Conservation (phyloP, 768 basidiomycete species). For the Russula lepida region DNA sequence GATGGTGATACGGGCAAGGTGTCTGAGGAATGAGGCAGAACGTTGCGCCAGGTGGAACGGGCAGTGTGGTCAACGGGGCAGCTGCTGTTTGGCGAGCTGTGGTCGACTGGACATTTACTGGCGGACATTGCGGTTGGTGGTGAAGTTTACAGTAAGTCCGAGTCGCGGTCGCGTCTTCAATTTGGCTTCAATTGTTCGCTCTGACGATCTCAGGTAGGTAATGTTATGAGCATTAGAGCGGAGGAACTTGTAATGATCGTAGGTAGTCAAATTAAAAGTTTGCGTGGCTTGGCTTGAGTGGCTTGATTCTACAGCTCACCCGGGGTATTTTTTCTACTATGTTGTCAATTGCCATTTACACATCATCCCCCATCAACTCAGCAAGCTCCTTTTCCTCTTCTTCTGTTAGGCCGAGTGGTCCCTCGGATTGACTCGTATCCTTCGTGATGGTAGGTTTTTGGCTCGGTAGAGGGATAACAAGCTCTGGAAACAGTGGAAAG, state of each 20-base stretch:
- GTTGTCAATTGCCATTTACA: background rate
- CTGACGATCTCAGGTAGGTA: too few species aligned
- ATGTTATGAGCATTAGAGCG: too few species aligned
- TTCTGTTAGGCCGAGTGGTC: constrained; percentile 49
- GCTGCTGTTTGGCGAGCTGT: constrained; percentile 16
- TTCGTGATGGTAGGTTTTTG: background rate
- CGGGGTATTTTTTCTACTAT: background rate
- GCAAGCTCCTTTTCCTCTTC: constrained; percentile 88
- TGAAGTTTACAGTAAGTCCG: background rate
- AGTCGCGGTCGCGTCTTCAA: too few species aligned
- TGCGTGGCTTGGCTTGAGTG: too few species aligned
- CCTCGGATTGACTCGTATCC: background rate
- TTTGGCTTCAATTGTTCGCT: too few species aligned
- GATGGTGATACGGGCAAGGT: background rate
- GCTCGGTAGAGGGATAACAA: background rate
- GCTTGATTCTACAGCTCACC: too few species aligned
- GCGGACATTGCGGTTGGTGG: background rate
- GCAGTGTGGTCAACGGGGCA: constrained; percentile 30
- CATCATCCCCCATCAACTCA: constrained; percentile 50
- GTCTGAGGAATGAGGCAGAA: constrained; percentile 23
- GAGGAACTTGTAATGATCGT: too few species aligned
- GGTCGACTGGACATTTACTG: constrained; percentile 15
- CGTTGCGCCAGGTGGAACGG: constrained; percentile 27
- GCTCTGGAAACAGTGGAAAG: constrained; percentile 1
- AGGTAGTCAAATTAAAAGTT: too few species aligned